Conservation (phyloP, 805 yeast species). For the Lachancea sp. region DNA sequence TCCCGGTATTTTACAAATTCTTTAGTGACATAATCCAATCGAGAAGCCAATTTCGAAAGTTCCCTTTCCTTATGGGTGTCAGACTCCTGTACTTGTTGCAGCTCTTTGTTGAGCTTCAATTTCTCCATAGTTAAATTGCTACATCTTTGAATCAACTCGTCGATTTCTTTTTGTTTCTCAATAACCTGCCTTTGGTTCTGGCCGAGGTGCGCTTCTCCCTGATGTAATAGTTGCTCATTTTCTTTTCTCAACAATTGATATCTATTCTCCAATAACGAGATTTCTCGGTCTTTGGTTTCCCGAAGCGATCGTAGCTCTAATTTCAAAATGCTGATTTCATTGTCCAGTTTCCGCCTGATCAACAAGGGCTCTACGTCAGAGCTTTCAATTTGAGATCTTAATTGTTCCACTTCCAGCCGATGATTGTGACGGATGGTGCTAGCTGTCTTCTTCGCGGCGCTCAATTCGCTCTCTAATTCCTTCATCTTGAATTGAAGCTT, state of each 20-base stretch:
- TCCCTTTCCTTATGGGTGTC: conserved; percentile 30
- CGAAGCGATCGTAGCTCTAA: conserved; percentile 15
- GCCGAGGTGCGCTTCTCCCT: conserved; percentile 14
- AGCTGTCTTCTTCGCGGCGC: conserved; percentile 40
- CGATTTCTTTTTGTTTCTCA: conserved; percentile 15
- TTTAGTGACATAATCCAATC: conserved; percentile 24
- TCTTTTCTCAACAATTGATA: conserved; percentile 16
- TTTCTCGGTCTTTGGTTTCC: conserved; percentile 17
- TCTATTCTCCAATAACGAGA: conserved; percentile 15
- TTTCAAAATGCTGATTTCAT: conserved; percentile 15
- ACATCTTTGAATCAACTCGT: conserved; percentile 13
- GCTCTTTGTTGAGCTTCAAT: conserved; percentile 19
- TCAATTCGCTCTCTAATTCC: conserved; percentile 35
- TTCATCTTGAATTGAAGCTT: conserved; percentile 31
- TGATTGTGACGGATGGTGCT: conserved; percentile 5
- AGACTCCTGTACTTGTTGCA: conserved; percentile 19
- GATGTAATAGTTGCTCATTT: conserved; percentile 14
- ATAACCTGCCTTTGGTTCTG: conserved; percentile 9
- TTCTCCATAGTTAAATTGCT: conserved; percentile 12
- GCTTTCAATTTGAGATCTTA: conserved; percentile 9
- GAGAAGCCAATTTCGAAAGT: conserved; percentile 27
- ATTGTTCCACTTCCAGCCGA: conserved; percentile 9
- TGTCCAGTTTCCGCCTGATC: conserved; percentile 13
- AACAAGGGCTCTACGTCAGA: conserved; percentile 13
- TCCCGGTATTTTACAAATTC: conserved; percentile 19